Base-by-base conservation (phyloP, 2,329 filamentous ascomycete genomes). In the Colletotrichum sp. region DNA sequence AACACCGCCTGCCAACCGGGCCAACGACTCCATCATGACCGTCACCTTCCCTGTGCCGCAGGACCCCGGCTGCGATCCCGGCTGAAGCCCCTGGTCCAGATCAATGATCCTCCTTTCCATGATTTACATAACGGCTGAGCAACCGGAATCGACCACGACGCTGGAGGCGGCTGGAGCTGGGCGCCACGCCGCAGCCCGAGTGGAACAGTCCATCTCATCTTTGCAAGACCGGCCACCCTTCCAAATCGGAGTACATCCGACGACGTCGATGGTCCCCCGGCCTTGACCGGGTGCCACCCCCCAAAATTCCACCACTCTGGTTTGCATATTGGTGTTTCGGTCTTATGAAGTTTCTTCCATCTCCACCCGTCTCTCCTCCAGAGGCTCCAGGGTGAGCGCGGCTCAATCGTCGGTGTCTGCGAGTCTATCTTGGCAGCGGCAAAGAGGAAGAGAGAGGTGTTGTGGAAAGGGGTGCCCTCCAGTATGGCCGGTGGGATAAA, bases 251-350 rank as follows among this genome's bases (percentile, higher is more conserved):
- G 62, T 58, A 68, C 56, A 68, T 66, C 70, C 61, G 72, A 55
- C n/a, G 32, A 36, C 30, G 64, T 56, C 16, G 38, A 62, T 61
- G 67, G 34, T 28, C 62, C 62, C 73, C 70, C 66, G 71, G 71
- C 60, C 64, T 58, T 30, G 70, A 67, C 64, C 55, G 38, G 58
- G 70, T 75, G 56, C 52, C 69, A 68, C 73, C 62, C 43, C 64
- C 56, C 69, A 72, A 64, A 65, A 56, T 68, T 58, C 69, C 64
- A 68, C 73, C 62, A 67, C 64, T 68, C 56, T 21, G 64, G 73
- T 65, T 52, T 73, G 73, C 73, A 73, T 65, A 73, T 65, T 65
- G 48, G 73, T 65, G 73, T 75, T 75, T 75, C 73, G 70, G 73
- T 65, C 70, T 68, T 43, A 66, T 58, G 64, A 52, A 72, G 64